Evolutionary conservation across 805 yeast genomes (phyloP).

Genomic region (Ogataea dorogensis): DNA sequence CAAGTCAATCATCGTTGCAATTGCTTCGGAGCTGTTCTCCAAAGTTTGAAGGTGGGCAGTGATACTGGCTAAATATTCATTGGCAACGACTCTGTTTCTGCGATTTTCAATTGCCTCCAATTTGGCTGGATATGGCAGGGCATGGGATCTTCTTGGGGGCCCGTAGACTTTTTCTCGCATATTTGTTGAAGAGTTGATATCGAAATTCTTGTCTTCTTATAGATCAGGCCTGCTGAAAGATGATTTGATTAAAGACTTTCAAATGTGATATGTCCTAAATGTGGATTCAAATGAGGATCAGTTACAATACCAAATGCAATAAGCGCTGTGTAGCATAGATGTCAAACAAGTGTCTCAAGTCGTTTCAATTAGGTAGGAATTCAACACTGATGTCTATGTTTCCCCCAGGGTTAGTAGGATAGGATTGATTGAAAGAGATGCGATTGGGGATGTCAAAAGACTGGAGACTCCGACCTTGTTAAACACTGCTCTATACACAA

Average conservation of each 20-base stretch:
- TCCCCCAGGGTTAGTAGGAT: slow-evolving; percentile 5
- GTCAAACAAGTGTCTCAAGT: slow-evolving; percentile 5
- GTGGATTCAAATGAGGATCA: slow-evolving; percentile 7
- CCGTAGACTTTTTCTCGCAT: slow-evolving; percentile 30
- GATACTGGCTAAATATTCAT: slow-evolving; percentile 44
- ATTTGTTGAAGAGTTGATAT: neutral
- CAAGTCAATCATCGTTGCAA: slow-evolving; percentile 62
- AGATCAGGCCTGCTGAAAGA: slow-evolving; percentile 13
- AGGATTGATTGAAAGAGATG: slow-evolving; percentile 1
- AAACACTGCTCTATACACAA: slow-evolving; percentile 7
- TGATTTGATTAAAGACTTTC: slow-evolving; percentile 8
- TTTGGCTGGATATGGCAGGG: slow-evolving; percentile 38
- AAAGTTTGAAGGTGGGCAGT: slow-evolving; percentile 38
- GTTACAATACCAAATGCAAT: slow-evolving; percentile 4
- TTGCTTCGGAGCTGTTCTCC: slow-evolving; percentile 40
- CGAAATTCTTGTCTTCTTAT: slow-evolving; percentile 6
- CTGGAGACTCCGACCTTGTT: slow-evolving; percentile 3
- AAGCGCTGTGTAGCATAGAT: slow-evolving; percentile 12
- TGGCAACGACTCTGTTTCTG: slow-evolving; percentile 41
- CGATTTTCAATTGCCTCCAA: slow-evolving; percentile 48
- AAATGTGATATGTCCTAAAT: slow-evolving; percentile 9
- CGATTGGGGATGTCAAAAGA: slow-evolving; percentile 1
- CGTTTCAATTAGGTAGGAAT: neutral
- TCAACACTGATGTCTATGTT: slow-evolving; percentile 5
- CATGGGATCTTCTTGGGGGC: slow-evolving; percentile 33